Evolutionary conservation across 169 alveolate genomes (phyloP).

Genomic region (Plasmodium chabaudi): DNA sequence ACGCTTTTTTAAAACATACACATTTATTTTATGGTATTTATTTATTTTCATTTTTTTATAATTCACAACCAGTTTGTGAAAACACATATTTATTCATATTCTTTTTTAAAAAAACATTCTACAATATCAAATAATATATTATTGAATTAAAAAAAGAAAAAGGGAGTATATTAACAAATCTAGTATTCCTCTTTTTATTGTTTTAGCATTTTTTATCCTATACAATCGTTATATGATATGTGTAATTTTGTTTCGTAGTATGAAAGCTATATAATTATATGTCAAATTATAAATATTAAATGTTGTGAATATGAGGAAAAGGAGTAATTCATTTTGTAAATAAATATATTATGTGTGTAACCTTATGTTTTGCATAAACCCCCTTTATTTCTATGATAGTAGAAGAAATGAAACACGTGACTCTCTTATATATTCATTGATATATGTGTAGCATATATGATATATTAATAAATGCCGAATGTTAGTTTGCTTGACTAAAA

Average conservation of each 20-base stretch:
- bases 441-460: constrained; percentile 10
- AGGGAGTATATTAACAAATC: constrained; percentile 13
- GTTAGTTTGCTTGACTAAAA: neutral
- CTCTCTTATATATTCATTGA: constrained; percentile 10
- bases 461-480: constrained; percentile 12
- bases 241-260: neutral
- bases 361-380: neutral
- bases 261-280: neutral
- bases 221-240: neutral
- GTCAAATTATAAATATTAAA: constrained; percentile 13
- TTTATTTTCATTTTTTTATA: constrained; percentile 14
- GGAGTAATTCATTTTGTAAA: constrained; percentile 1
- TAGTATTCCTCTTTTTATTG: constrained; percentile 14
- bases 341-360: neutral
- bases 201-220: constrained; percentile 13
- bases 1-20: neutral
- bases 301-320: neutral
- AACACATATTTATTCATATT: neutral
- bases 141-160: constrained; percentile 7
- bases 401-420: neutral
- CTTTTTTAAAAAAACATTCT: constrained; percentile 8
- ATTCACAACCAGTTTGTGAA: constrained; percentile 18
- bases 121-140: neutral
- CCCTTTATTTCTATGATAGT: neutral
- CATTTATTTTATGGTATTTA: neutral